Conservation (phyloP, 805 yeast species). For the Candida jianshihensis region DNA sequence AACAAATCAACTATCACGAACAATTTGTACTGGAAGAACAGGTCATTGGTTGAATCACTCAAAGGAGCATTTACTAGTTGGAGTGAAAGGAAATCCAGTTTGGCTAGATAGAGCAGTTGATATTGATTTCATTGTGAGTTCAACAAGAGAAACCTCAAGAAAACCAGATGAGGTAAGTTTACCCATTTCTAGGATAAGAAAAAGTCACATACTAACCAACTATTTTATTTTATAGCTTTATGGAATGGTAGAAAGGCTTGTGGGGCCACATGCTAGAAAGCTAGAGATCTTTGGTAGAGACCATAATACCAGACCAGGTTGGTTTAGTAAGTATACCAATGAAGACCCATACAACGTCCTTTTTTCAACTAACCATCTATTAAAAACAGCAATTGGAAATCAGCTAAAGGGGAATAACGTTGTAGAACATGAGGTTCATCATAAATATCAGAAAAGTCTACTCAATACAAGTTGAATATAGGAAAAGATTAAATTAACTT, state of each 20-base stretch:
- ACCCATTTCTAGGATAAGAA: too few relatives aligned
- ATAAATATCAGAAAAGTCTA: constrained; percentile 23
- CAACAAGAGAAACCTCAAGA: constrained; percentile 81
- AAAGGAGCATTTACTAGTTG: constrained; percentile 83
- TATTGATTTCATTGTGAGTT: constrained; percentile 69
- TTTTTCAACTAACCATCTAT: too few relatives aligned
- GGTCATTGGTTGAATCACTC: constrained; percentile 98
- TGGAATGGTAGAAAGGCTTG: constrained; percentile 78
- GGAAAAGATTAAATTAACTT: not conserved
- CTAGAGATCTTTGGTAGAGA: constrained; percentile 86
- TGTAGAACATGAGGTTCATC: constrained; percentile 49
- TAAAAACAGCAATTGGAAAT: constrained; percentile 54
- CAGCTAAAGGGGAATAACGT: constrained; percentile 58
- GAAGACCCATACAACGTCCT: too few relatives aligned
- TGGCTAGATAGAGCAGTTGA: constrained; percentile 69
- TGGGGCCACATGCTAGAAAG: constrained; percentile 70
- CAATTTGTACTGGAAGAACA: constrained; percentile 91
- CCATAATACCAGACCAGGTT: constrained; percentile 81
- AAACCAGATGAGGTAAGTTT: constrained; percentile 71
- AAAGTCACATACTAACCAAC: too few relatives aligned
- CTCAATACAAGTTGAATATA: not conserved
- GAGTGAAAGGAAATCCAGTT: constrained; percentile 69
- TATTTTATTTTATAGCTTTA: constrained; percentile 52
- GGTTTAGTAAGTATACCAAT: constrained; percentile 63
- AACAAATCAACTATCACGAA: constrained; percentile 78